Conservation (phyloP, 441 rosid species). For the Gossypium davidsonii region DNA sequence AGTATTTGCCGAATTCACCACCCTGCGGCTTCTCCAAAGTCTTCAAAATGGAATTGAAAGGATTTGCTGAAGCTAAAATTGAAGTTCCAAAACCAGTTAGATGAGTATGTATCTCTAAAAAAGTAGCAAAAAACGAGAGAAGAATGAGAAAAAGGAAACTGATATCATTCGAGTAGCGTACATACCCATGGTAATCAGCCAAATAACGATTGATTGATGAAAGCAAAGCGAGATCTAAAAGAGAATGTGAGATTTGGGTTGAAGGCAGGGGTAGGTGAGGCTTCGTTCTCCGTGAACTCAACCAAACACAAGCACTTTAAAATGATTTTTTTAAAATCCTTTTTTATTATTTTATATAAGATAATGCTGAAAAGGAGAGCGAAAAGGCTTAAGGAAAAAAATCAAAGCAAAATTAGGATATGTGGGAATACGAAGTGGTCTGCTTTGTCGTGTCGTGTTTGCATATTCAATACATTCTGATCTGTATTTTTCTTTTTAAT, state of each 20-base stretch:
- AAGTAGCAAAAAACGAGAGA: neutral
- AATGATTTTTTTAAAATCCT: neutral
- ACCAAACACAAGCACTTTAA: neutral
- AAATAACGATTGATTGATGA: neutral
- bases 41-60: constrained; percentile 43
- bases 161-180: neutral
- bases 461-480: neutral
- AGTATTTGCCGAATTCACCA: constrained; percentile 51
- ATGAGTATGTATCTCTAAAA: neutral
- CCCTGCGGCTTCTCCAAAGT: constrained; percentile 48
- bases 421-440: neutral
- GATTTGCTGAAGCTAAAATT: constrained; percentile 43
- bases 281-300: neutral
- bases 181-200: constrained; percentile 9
- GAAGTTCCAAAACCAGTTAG: constrained; percentile 11
- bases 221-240: constrained; percentile 8
- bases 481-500: neutral
- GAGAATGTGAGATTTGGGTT: neutral
- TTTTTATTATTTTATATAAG: neutral
- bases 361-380: neutral
- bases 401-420: neutral
- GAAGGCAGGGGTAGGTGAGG: neutral
- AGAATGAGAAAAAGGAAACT: neutral
- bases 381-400: no score
- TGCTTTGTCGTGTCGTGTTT: neutral